A percentile compares a stretch with the other conserved stretches of the same genome.
phyloP scores from a whole-genome alignment of 768 basidiomycete genomes.

The Hygrophorus pudorinus region DNA sequence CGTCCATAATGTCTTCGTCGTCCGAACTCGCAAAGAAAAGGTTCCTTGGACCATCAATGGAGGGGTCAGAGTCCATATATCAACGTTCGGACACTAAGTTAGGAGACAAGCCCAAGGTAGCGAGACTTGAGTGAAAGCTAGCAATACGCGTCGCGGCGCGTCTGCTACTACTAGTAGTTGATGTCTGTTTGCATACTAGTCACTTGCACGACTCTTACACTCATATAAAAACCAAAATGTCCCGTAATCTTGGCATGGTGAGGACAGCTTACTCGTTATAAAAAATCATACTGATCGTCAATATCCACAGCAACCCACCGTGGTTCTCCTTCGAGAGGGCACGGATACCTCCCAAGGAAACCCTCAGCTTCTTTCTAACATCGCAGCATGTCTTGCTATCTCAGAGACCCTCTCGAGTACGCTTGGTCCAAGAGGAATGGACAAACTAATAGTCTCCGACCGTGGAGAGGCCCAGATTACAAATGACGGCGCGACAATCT shows the following conservation, averaged over 20 bases:
- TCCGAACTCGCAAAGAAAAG: constrained; percentile 57
- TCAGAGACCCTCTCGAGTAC: constrained; percentile 87
- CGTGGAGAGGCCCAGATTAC: constrained; percentile 97
- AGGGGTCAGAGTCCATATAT: constrained; percentile 14
- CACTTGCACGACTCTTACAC: no score
- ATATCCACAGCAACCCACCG: constrained; percentile 79
- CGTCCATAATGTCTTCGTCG: constrained; percentile 31
- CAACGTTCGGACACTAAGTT: not conserved
- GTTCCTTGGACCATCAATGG: constrained; percentile 23
- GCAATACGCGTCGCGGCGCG: not conserved
- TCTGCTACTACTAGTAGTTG: no score
- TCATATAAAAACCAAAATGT: constrained; percentile 47
- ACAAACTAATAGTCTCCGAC: constrained; percentile 91
- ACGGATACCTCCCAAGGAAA: constrained; percentile 95
- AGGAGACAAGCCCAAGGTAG: no score
- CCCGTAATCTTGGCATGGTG: constrained; percentile 76
- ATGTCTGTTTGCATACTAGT: no score
- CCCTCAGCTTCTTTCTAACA: constrained; percentile 88
- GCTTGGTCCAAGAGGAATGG: constrained; percentile 98
- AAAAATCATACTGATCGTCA: constrained; percentile 8
- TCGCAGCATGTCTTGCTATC: constrained; percentile 92
- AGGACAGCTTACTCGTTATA: constrained; percentile 5
- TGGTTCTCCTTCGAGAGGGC: constrained; percentile 92
- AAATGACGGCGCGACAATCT: constrained; percentile 98
- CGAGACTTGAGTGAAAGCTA: not conserved